Base-by-base conservation (phyloP, 768 basidiomycete species). In the Cystobasidium onofrii region DNA sequence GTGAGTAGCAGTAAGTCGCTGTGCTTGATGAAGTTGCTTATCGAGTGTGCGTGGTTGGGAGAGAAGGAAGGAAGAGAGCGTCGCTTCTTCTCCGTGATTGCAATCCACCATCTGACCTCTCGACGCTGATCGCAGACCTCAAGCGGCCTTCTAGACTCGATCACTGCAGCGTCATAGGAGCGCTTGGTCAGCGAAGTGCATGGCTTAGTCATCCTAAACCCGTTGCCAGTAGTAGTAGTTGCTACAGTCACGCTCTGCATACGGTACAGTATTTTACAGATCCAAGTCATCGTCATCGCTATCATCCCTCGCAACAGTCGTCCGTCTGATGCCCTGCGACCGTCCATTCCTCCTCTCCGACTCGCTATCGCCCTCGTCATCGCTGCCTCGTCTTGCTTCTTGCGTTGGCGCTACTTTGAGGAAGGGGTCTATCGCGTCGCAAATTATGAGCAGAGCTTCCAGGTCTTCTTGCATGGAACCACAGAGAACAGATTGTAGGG, bases 351-450 rank as follows among this genome's bases (percentile, higher is more conserved):
- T 2, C 33, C 34, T n/a, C 12, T 55, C 69, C 29, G 34, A 25
- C 29, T 71, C 69, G 29, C 23, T 23, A 71, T 71, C n/a, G n/a
- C n/a, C 69, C 25, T 71, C 69, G 25, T 71, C 69, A 36, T 71
- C 50, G 13, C 41, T 46, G 12, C 54, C n/a, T 55, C 69, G 17
- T 18, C 54, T 3, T 20, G 52, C 54, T 18, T 67, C 27, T n/a
- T 29, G 25, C 6, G 66, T 69, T 3, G 69, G 69, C 9, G 69
- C 69, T 27, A 61, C 69, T 27, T 71, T 71, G 7, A 71, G 29
- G 31, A 60, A 60, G 6, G 69, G 69, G 36, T 71, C 69, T 25
- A 60, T 44, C 15, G 55, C 55, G 36, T 71, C 69, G 55, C 69
- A 71, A 7, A 71, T 15, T 36, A 55, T 60, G 39, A 71, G 69